Evolutionary conservation across 208 protist species (phyloP).

Genomic region (Naegleria gruberi): DNA sequence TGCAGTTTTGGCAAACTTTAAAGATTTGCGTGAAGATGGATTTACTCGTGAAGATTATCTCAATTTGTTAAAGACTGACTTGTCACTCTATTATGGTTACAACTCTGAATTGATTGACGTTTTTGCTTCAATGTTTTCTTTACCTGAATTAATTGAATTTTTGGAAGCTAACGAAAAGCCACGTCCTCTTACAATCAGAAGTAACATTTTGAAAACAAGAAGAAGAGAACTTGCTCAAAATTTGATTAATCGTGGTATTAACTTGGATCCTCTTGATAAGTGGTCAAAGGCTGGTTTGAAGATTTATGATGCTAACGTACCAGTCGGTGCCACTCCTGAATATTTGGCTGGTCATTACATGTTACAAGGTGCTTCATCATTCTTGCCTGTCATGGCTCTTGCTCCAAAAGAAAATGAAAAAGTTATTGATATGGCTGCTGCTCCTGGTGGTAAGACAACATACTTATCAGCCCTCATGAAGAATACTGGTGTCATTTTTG

Average conservation of each 20-base stretch:
- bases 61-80: constrained; percentile 68
- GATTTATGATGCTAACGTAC: constrained; percentile 93
- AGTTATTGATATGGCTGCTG: constrained; percentile 96
- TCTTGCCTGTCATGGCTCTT: constrained; percentile 95
- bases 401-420: constrained; percentile 80
- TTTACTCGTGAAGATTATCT: constrained; percentile 80
- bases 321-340: constrained; percentile 95
- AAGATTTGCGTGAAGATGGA: constrained; percentile 67
- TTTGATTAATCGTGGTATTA: constrained; percentile 90
- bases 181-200: constrained; percentile 94
- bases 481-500: constrained; percentile 93
- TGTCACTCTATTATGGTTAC: constrained; percentile 90
- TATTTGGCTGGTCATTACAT: constrained; percentile 99
- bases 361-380: constrained; percentile 94
- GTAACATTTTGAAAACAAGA: constrained; percentile 94
- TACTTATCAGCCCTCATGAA: constrained; percentile 96
- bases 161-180: constrained; percentile 92
- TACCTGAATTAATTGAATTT: constrained; percentile 83
- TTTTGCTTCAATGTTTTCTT: constrained; percentile 86
- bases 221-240: constrained; percentile 86
- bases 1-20: constrained; percentile 82
- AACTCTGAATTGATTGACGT: constrained; percentile 78
- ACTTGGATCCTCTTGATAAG: constrained; percentile 87
- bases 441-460: constrained; percentile 97
- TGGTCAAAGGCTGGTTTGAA: constrained; percentile 95